Conservation (phyloP, 352 stramenopile genomes). For the Phytophthora idaei region DNA sequence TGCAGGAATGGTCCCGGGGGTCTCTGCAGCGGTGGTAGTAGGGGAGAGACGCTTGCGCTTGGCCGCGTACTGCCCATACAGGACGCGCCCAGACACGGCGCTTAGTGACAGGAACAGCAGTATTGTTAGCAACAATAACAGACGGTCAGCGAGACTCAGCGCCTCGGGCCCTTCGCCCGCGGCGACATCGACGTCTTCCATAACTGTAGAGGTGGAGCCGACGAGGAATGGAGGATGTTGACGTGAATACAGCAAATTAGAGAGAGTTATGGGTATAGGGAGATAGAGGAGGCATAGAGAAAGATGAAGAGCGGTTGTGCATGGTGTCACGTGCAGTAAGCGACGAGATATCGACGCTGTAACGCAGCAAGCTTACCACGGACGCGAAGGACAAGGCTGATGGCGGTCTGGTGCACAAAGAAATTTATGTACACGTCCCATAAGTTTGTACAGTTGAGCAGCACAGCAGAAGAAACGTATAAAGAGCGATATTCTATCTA, state of each 20-base stretch:
- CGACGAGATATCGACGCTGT: conserved; percentile 4
- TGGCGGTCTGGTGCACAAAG: background rate
- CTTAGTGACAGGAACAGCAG: conserved; percentile 68
- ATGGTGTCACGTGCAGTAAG: background rate
- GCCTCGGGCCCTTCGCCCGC: conserved; percentile 30
- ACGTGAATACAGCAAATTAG: conserved; percentile 4
- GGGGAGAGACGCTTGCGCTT: conserved; percentile 32
- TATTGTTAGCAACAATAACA: conserved; percentile 59
- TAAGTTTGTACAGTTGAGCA: background rate
- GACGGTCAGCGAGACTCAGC: conserved; percentile 51
- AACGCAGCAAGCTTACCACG: conserved; percentile 12
- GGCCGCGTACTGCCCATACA: conserved; percentile 52
- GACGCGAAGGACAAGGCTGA: background rate
- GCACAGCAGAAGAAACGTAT: background rate
- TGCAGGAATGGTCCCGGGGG: conserved; percentile 14
- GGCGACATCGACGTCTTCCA: conserved; percentile 18
- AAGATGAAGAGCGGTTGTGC: conserved; percentile 2
- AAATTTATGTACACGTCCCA: background rate
- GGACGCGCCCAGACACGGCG: conserved; percentile 54
- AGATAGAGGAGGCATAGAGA: conserved; percentile 5
- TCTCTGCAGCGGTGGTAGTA: conserved; percentile 13
- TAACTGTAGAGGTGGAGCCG: conserved; percentile 17
- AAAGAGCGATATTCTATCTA: background rate
- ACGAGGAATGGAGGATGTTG: background rate
- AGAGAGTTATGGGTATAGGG: background rate